Evolutionary conservation across 1,284 basidiomycete genomes (phyloP), one percentile per base, ranked within the genome.

Genomic region (Cryptococcus wingfieldii): DNA sequence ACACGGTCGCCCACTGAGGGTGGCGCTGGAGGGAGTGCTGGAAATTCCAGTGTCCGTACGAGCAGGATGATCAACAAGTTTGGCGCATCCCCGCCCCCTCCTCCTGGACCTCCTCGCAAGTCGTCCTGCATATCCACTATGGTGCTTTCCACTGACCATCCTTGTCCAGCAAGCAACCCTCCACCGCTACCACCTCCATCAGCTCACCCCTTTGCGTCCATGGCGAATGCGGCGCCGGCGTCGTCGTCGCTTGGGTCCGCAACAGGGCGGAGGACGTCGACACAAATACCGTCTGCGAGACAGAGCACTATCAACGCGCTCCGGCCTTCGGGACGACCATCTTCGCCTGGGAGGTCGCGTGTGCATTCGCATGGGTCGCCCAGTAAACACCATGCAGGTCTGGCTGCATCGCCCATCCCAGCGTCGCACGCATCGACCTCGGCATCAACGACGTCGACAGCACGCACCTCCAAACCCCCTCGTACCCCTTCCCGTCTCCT

Each of bases 401-500:
- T 31, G 38, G 23, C 23, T 27, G 14, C 18, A 7, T 31, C 42
- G 4, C 47, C 41, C 34, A 27, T 19, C 19, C 19, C 31, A 12
- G n/a, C 19, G n/a, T 38, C 53, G n/a, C 31, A 38, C 10, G 46
- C 31, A 23, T 38, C 53, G 14, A 34, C 19, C n/a, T 7, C 37
- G 10, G 28, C 18, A 16, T 44, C 46, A 27, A 19, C 23, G n/a
- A 25, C 19, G 14, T 12, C 48, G 12, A 47, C 10, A 23, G 14
- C 39, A 42, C 50, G 50, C n/a, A 23, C 39, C 19, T 6, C 39
- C 13, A 23, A 28, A 46, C 41, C 47, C 12, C 28, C 47, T 18
- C 63, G 76, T 8, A 67, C 73, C 8, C 71, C 77, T 0, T 76
- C 74, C 0, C 61, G 73, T 8, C 71, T 74, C 46, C 60, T 78